phyloP scores from a whole-genome alignment of 345 rosid genomes.

The Syzygium jambos region DNA sequence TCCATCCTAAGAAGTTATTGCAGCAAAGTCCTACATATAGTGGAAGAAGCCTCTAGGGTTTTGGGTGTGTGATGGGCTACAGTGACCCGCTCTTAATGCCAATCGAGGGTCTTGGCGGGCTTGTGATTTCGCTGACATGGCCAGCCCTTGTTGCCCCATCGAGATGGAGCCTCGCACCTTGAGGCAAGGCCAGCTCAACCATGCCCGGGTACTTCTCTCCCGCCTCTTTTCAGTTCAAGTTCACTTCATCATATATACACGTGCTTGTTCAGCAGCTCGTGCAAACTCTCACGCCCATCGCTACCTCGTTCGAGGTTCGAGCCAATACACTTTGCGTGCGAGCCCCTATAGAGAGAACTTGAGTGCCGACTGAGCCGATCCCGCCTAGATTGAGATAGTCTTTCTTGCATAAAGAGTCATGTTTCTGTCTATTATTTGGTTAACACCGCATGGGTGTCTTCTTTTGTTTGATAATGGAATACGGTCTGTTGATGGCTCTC shows the following conservation, averaged over 20 bases:
- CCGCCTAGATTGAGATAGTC: background rate
- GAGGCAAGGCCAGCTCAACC: slow-evolving; percentile 23
- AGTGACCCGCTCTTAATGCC: background rate
- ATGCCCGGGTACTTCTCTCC: slow-evolving; percentile 18
- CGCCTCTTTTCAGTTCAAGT: background rate
- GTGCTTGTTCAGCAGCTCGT: background rate
- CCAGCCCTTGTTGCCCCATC: slow-evolving; percentile 28
- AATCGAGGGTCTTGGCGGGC: background rate
- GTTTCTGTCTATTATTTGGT: background rate
- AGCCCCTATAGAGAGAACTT: background rate
- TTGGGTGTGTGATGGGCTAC: background rate
- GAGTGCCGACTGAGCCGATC: background rate
- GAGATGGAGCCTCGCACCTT: slow-evolving; percentile 45
- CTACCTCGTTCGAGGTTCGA: background rate
- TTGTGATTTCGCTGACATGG: slow-evolving; percentile 6
- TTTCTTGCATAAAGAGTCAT: background rate
- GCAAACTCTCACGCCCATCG: rapidly evolving
- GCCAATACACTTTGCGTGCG: background rate
- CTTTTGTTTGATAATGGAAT: background rate
- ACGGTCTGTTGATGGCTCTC: background rate
- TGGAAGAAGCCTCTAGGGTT: background rate
- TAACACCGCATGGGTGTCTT: background rate
- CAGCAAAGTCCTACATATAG: background rate
- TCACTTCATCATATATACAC: background rate
- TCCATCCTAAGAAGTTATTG: background rate